These are phyloP conservation scores for Podaxis rugospora DNA, from an alignment of 768 basidiomycete species.

Conservation along the genomic window DNA sequence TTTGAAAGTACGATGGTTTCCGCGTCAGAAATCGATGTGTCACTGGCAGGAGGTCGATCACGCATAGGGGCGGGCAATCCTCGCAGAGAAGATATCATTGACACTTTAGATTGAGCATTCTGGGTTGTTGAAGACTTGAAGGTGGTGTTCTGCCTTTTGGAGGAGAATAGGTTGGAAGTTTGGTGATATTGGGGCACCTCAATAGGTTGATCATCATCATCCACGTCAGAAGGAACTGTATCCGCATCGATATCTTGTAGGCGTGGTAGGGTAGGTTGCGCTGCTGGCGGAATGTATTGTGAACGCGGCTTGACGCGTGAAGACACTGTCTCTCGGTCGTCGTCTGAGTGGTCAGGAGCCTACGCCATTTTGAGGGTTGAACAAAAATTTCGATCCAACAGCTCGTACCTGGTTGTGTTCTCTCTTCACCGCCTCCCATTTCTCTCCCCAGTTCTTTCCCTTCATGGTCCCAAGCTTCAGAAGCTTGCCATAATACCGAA, in stretches of 20 bases:
- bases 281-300: not conserved
- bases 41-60: not conserved
- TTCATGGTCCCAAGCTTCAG: slow-evolving; percentile 80
- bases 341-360: not conserved
- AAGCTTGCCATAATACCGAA: slow-evolving; percentile 76
- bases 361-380: slow-evolving; percentile 5
- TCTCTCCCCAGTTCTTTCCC: slow-evolving; percentile 76
- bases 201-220: not conserved
- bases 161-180: not conserved
- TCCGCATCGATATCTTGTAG: slow-evolving; percentile 9
- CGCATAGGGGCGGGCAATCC: not conserved
- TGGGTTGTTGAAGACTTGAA: not conserved
- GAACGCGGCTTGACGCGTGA: slow-evolving; percentile 11
- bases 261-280: not conserved
- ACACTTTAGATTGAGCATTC: not conserved
- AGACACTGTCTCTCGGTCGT: slow-evolving; percentile 3
- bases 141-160: not conserved
- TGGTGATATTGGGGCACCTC: slow-evolving; percentile 3
- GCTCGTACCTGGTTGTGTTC: slow-evolving; percentile 38
- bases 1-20: not conserved
- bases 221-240: not conserved
- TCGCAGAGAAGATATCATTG: slow-evolving; percentile 2
- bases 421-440: slow-evolving; percentile 71
- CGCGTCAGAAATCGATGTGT: slow-evolving; percentile 1
- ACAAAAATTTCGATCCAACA: not conserved